Conservation (phyloP, 148 eudicot species). For the Chenopodium berlandieri region DNA sequence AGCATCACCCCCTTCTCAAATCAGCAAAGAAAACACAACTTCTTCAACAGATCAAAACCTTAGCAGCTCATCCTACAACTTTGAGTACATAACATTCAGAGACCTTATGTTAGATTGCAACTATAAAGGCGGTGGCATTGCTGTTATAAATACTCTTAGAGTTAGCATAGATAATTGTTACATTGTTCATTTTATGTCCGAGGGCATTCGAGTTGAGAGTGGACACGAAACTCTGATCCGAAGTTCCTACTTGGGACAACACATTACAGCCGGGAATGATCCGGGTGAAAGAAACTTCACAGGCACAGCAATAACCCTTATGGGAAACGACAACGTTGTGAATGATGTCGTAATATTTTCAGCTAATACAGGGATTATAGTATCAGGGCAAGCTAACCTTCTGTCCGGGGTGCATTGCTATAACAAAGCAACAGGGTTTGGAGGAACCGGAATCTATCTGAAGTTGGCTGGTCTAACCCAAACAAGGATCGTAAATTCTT, state of each 20-base stretch:
- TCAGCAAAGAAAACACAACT: background rate
- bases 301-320: constrained; percentile 63
- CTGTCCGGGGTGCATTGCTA: constrained; percentile 86
- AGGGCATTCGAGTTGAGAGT: constrained; percentile 58
- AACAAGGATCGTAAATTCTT: constrained; percentile 74
- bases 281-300: constrained; percentile 57
- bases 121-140: constrained; percentile 75
- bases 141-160: constrained; percentile 49
- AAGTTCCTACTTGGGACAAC: constrained; percentile 71
- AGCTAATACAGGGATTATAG: constrained; percentile 57
- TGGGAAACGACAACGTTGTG: constrained; percentile 78
- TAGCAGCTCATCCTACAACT: constrained; percentile 37
- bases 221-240: constrained; percentile 89
- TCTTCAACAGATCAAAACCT: constrained; percentile 17
- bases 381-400: constrained; percentile 72
- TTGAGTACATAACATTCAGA: constrained; percentile 66
- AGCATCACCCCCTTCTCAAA: constrained; percentile 28
- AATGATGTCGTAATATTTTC: constrained; percentile 79
- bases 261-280: constrained; percentile 72
- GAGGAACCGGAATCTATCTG: constrained; percentile 75
- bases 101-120: constrained; percentile 77
- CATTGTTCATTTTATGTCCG: constrained; percentile 67
- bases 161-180: constrained; percentile 72
- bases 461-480: constrained; percentile 71
- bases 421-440: constrained; percentile 79